Percentiles rank a stretch among this genome's conserved stretches.
phyloP scores from a whole-genome alignment of 768 basidiomycete genomes.

The Amanita rubescens region DNA sequence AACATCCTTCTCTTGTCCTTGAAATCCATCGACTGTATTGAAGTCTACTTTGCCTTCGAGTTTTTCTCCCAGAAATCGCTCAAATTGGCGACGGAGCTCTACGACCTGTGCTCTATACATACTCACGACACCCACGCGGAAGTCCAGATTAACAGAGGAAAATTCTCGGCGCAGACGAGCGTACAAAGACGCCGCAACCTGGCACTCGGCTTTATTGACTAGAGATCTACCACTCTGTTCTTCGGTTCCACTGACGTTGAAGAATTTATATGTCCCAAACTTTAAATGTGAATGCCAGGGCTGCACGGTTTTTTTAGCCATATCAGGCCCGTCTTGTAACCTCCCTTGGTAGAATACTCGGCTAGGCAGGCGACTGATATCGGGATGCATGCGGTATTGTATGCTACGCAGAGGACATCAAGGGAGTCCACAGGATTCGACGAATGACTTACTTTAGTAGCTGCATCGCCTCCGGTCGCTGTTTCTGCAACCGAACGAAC shows the following conservation, averaged over 20 bases:
- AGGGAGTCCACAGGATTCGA: neutral
- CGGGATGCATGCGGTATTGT: conserved; percentile 99
- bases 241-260: conserved; percentile 76
- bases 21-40: conserved; percentile 98
- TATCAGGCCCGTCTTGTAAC: conserved; percentile 81
- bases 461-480: conserved; percentile 77
- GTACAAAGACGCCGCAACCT: conserved; percentile 73
- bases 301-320: conserved; percentile 74
- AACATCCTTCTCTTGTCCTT: conserved; percentile 98
- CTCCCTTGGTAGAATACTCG: conserved; percentile 77
- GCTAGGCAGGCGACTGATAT: conserved; percentile 87
- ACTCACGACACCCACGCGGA: conserved; percentile 60
- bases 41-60: conserved; percentile 77
- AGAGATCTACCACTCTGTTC: conserved; percentile 61
- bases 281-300: conserved; percentile 78
- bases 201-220: conserved; percentile 67
- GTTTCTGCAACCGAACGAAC: conserved; percentile 85
- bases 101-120: conserved; percentile 91
- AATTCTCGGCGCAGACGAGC: conserved; percentile 62
- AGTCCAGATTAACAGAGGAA: conserved; percentile 33
- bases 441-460: conserved; percentile 61
- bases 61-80: conserved; percentile 59
- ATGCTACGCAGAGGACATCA: conserved; percentile 47
- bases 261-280: conserved; percentile 86
- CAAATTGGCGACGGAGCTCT: conserved; percentile 67